Evolutionary conservation across 768 basidiomycete genomes (phyloP).

Genomic region (Pisolithus orientalis): DNA sequence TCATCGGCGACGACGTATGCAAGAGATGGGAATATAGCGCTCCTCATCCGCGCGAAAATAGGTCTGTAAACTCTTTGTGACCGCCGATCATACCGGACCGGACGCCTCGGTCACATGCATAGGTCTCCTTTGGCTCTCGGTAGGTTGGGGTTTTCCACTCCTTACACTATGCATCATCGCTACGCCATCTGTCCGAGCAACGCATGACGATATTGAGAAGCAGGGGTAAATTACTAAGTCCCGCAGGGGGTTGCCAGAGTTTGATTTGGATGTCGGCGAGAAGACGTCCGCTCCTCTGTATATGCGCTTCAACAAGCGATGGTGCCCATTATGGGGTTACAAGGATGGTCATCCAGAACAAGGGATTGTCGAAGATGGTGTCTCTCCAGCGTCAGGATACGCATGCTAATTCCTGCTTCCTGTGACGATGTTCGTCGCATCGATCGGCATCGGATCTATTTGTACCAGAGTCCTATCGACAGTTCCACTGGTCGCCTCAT

Average conservation of each 20-base stretch:
- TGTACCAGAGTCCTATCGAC: neutral
- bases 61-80: too few relatives aligned
- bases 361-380: neutral
- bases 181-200: too few relatives aligned
- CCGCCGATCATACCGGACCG: too few relatives aligned
- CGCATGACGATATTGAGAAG: neutral
- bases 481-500: too few relatives aligned
- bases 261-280: neutral
- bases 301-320: neutral
- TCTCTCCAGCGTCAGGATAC: neutral
- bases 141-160: too few relatives aligned
- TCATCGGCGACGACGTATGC: neutral
- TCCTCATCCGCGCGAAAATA: neutral
- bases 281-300: neutral
- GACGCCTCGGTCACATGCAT: too few relatives aligned
- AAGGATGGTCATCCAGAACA: neutral
- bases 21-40: neutral
- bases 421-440: neutral
- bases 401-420: neutral
- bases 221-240: neutral
- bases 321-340: neutral
- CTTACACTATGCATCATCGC: too few relatives aligned
- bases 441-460: neutral
- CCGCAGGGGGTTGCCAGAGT: neutral
- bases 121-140: too few relatives aligned